Evolutionary conservation across 106 monocot genomes (phyloP).

Genomic region (Dactylorhiza incarnata): DNA sequence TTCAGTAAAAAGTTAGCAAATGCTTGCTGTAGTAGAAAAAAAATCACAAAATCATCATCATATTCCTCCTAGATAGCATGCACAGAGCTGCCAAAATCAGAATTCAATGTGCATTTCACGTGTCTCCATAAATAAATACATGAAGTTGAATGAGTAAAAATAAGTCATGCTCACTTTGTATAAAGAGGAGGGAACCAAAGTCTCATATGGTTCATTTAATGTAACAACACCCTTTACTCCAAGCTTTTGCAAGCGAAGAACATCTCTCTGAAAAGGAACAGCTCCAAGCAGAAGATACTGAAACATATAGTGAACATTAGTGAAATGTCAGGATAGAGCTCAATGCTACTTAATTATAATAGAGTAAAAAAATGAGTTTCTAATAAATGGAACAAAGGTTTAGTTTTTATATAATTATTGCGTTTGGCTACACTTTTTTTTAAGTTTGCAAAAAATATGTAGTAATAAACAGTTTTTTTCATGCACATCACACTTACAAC

Average conservation of each 20-base stretch:
- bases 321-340: background rate
- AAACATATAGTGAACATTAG: background rate
- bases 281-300: constrained; percentile 67
- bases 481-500: too few relatives aligned
- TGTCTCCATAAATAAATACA: background rate
- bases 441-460: too few relatives aligned
- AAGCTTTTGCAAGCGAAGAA: constrained; percentile 48
- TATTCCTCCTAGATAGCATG: background rate
- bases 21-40: background rate
- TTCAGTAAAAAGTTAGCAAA: background rate
- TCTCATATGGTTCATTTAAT: constrained; percentile 71
- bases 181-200: constrained; percentile 61
- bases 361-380: too few relatives aligned
- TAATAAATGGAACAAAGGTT: too few relatives aligned
- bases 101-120: background rate
- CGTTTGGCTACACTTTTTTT: too few relatives aligned
- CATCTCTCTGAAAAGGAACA: constrained; percentile 70
- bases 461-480: too few relatives aligned
- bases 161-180: constrained; percentile 29
- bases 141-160: background rate
- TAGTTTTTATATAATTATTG: too few relatives aligned
- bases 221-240: constrained; percentile 66
- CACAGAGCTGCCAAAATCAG: background rate
- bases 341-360: background rate
- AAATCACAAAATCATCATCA: background rate